Evolutionary conservation across 2,329 filamentous ascomycete species (phyloP), one percentile per base, ranked within the genome.

Genomic region (Fusarium annulatum): DNA sequence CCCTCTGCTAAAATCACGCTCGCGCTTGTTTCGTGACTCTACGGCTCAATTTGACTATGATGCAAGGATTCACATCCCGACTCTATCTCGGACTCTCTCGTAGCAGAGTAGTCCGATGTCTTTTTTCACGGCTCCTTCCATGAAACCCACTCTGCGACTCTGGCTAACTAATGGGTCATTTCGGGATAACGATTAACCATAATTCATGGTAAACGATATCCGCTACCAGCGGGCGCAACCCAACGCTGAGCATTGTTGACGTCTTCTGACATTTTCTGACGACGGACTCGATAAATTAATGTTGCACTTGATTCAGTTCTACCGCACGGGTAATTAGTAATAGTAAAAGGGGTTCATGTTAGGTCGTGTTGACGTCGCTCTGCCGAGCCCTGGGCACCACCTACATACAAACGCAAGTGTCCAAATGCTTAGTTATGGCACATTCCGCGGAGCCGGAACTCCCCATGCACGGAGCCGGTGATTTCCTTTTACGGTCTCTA

Each of bases 11-110:
- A 36, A 58, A 48, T 46, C 36, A 30, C 42, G 60, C 38, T 36
- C 55, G 70, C 70, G 70, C 70, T 72, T 72, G 70, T 72, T 72
- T 72, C 70, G 70, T 73, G 51, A 48, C 38, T 46, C 68, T 10
- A 28, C 16, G 26, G 15, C 19, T 36, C 28, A 21, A 18, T n/a
- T 28, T 39, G 36, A 51, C 19, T 36, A 23, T 34, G 36, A 26
- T 30, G 30, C 62, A 69, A 33, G 58, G 69, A 60, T 72, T 41
- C 30, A 19, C 58, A 62, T 63, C 42, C 67, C 30, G 34, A 55
- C 51, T 28, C 23, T 34, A 41, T 43, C 65, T 68, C 55, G 65
- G 53, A 26, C 46, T 67, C 46, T 46, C 46, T 15, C 46, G 39
- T 61, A 15, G 41, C 60, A 58, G 23, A 19, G 12, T 23, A 36